phyloP scores from a whole-genome alignment of 2,329 filamentous ascomycete species.

The Rutstroemia sydowiana region DNA sequence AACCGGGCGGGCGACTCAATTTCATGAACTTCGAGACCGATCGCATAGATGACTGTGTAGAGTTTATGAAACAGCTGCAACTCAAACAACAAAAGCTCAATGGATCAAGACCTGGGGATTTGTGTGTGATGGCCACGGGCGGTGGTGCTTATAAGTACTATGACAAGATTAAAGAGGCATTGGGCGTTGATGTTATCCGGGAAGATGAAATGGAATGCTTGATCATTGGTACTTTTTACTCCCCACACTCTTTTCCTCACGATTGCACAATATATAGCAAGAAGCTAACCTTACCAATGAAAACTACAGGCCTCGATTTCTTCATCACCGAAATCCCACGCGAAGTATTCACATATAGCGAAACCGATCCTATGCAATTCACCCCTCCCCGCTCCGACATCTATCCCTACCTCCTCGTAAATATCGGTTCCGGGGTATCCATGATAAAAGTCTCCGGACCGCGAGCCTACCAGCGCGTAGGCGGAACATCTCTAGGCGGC shows the following conservation, averaged over 20 bases:
- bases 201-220: conserved; percentile 99
- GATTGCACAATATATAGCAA: not conserved
- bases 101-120: conserved; percentile 60
- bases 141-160: conserved; percentile 97
- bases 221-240: conserved; percentile 63
- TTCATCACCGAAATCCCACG: conserved; percentile 97
- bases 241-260: conserved; percentile 2
- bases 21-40: conserved; percentile 97
- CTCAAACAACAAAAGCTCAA: conserved; percentile 72
- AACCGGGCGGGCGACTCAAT: conserved; percentile 83
- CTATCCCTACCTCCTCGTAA: conserved; percentile 95
- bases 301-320: conserved; percentile 72
- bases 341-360: conserved; percentile 95
- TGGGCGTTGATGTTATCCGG: conserved; percentile 80
- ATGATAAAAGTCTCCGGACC: conserved; percentile 96
- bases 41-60: conserved; percentile 84
- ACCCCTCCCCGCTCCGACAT: conserved; percentile 69
- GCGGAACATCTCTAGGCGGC: conserved; percentile 88
- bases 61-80: conserved; percentile 82
- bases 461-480: conserved; percentile 79
- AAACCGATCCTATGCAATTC: conserved; percentile 85
- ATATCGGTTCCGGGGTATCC: conserved; percentile 93
- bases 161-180: conserved; percentile 73
- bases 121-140: conserved; percentile 93
- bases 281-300: not conserved